Evolutionary conservation across 371 early-diverging fungal species (phyloP), one percentile per base, ranked within the genome.

Genomic region (Mucor saturninus): DNA sequence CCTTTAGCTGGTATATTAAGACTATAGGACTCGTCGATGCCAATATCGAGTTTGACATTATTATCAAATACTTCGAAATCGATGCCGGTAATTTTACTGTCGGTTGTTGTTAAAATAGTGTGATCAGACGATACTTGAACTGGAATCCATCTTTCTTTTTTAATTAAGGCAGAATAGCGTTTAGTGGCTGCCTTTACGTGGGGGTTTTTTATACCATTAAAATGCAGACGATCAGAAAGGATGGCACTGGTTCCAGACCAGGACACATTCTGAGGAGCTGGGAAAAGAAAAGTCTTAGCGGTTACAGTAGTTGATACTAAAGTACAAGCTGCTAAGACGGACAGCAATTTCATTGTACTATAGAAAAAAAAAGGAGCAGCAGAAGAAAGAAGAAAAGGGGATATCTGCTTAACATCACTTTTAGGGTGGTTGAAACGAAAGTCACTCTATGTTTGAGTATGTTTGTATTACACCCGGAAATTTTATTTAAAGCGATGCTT

Each of bases 1-100:
- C 83, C 79, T 9, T 70, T 62, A 1, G 79, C 68, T 30, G 79
- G 80, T 21, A 91, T 77, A 9, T 75, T 73, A 3, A 91, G 77
- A 1, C 74, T 74, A 63, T 91, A 91, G 4, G 89, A 87, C 64
- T 91, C 92, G 65, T 90, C 89, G 7, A 83, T 72, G 53, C 66
- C 74, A 8, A 77, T 46, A 31, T 73, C 75, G 10, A 87, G 75
- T 40, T 73, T 64, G 35, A 54, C 71, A 14, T 54, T n/a, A 50
- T 74, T 71, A 56, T 77, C 72, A 11, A 50, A 37, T 28, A 83
- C 74, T 28, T 31, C 38, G 31, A 83, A 56, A 5, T 63, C 38
- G 11, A 81, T 53, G 14, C 59, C 46, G 2, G 53, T 45, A 26
- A 77, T 59, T 2, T 63, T 35, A 6, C 49, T 39, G 5, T 49